A percentile compares a stretch with the other conserved stretches of the same genome.
phyloP scores from a whole-genome alignment of 148 eudicot genomes.

The Cornus florida region DNA sequence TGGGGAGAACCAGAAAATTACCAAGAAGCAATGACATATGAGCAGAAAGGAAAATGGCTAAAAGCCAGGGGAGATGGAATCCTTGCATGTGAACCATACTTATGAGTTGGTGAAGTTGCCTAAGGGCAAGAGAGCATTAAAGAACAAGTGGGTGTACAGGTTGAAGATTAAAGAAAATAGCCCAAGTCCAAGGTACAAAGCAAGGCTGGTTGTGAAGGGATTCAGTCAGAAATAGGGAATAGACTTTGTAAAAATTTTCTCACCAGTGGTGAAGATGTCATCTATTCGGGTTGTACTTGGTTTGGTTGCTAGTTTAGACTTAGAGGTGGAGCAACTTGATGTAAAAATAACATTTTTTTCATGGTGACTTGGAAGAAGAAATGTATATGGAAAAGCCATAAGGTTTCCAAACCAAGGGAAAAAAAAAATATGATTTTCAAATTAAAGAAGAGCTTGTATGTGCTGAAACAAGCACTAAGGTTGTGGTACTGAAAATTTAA shows the following conservation, averaged over 20 bases:
- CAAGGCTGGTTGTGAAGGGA: neutral
- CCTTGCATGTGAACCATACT: neutral
- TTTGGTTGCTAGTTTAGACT: neutral
- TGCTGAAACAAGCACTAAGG: no score
- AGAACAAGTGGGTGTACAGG: neutral
- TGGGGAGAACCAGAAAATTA: neutral
- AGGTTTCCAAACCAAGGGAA: no score
- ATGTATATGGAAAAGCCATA: no score
- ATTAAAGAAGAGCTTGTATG: no score
- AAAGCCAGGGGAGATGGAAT: neutral
- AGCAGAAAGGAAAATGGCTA: neutral
- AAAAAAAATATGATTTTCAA: no score
- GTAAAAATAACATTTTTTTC: no score
- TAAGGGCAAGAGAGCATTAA: neutral
- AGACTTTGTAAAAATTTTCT: conserved; percentile 8
- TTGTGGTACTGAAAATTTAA: no score
- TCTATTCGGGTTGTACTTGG: neutral
- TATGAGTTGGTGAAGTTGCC: no score
- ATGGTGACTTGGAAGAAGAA: no score
- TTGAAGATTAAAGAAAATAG: neutral
- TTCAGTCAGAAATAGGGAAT: conserved; percentile 10
- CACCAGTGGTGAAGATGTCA: conserved; percentile 3
- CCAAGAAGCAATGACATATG: neutral
- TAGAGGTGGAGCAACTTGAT: neutral
- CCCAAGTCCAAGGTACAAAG: neutral